Percentiles rank a stretch among this genome's conserved stretches.
phyloP scores from a whole-genome alignment of 306 rosid species.

The Citrullus amarus region DNA sequence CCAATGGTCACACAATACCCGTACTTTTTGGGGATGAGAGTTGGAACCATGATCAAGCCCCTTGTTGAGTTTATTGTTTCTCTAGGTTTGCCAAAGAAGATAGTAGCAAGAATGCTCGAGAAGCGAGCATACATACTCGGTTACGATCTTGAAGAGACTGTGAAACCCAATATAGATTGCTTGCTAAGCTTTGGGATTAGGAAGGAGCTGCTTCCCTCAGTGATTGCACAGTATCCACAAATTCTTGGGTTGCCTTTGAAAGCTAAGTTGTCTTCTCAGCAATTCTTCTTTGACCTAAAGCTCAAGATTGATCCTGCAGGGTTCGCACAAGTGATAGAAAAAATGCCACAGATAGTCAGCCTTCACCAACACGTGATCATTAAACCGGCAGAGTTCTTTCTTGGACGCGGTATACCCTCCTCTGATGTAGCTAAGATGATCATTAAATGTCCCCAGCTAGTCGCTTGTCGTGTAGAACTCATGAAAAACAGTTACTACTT shows the following conservation, averaged over 20 bases:
- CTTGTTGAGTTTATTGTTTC: conserved; percentile 56
- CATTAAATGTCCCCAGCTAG: conserved; percentile 62
- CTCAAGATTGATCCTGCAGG: conserved; percentile 79
- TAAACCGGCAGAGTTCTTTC: conserved; percentile 71
- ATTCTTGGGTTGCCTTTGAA: conserved; percentile 75
- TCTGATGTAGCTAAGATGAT: conserved; percentile 71
- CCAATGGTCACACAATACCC: conserved; percentile 93
- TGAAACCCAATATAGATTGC: conserved; percentile 74
- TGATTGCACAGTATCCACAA: conserved; percentile 76
- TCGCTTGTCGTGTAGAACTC: conserved; percentile 53
- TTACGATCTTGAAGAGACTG: conserved; percentile 66
- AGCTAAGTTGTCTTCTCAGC: conserved; percentile 79
- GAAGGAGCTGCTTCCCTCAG: conserved; percentile 46
- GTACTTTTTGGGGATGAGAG: conserved; percentile 81
- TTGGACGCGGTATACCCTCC: conserved; percentile 39
- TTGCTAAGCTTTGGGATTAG: conserved; percentile 64
- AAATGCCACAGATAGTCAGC: conserved; percentile 88
- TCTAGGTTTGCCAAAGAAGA: conserved; percentile 67
- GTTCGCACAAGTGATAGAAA: conserved; percentile 64
- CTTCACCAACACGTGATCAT: conserved; percentile 71
- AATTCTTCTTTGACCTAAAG: conserved; percentile 76
- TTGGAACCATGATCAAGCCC: conserved; percentile 79
- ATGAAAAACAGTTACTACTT: conserved; percentile 82
- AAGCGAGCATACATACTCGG: conserved; percentile 76
- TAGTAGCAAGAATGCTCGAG: conserved; percentile 78